Base-by-base conservation (phyloP, 345 rosid species). In the Eucalyptus brandiana region DNA sequence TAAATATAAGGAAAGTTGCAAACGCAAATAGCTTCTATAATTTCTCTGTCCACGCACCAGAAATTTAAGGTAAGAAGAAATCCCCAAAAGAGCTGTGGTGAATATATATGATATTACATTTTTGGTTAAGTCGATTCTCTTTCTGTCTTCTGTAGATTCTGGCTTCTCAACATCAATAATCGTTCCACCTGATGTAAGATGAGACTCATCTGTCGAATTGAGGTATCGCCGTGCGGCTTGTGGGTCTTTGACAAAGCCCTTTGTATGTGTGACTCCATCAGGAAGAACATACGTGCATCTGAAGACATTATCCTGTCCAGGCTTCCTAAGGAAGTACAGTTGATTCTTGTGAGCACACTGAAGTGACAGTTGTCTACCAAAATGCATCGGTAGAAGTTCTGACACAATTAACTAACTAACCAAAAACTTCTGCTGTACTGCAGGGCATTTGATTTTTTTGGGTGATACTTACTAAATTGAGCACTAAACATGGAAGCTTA, bases 231-330 rank as follows among this genome's bases (percentile, higher is more conserved):
- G 89, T 32, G 97, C 97, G 53, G 95, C 95, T 87, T 94, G 92
- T 9, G 95, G 95, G 86, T 95, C 95, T 90, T 95, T 97, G 47
- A 97, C 97, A 93, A 92, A 97, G 80, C 99, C 99, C 93, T 94
- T 95, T 6, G 96, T 95, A 89, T 95, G 96, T 26, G 94, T 93
- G 76, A 96, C 90, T 54, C 99, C 99, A 88, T 96, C 98, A 88
- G 99, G 99, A 89, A 97, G 96, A 86, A 96, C 98, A 89, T 97
- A 97, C 0, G 97, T 95, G 90, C 96, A 93, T 88, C 96, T 93
- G 23, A 97, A 89, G 7, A 93, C 89, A 93, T 95, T 97, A 86
- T 90, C 92, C 60, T 85, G 90, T n/a, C 96, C 98, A 30, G 94
- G 91, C 86, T 93, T 94, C 95, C 96, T 96, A 87, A 51, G 88